Evolutionary conservation across 371 early-diverging fungal species (phyloP).

Genomic region (Nosema muscidifuracis): DNA sequence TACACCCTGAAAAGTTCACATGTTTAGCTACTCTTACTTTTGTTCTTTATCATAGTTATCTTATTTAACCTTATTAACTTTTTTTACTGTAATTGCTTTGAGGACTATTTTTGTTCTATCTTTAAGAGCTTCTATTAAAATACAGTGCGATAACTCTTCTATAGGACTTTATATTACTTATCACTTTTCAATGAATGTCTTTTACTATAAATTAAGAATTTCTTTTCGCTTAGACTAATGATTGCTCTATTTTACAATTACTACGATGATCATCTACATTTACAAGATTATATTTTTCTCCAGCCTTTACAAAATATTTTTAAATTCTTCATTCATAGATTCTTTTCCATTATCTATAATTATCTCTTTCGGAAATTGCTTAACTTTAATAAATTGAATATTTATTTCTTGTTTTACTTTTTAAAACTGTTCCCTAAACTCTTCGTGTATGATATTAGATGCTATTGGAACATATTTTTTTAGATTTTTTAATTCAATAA

Average conservation of each 20-base stretch:
- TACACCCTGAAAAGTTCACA: neutral
- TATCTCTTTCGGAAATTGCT: neutral
- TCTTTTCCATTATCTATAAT: constrained; percentile 8
- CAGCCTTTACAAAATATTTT: neutral
- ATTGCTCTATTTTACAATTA: neutral
- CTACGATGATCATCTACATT: neutral
- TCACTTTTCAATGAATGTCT: neutral
- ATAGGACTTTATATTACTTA: neutral
- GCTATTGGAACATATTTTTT: neutral
- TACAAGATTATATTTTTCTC: neutral
- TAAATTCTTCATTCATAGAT: neutral
- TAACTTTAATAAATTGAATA: neutral
- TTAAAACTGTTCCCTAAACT: neutral
- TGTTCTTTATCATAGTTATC: neutral
- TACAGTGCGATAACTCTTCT: neutral
- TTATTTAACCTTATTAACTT: neutral
- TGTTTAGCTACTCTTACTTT: neutral
- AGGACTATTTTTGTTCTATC: neutral
- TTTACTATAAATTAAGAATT: neutral
- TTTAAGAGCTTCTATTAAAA: neutral
- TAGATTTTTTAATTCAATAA: neutral
- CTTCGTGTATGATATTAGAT: neutral
- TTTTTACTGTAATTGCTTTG: neutral
- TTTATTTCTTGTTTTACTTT: neutral
- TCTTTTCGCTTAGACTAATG: neutral